Conservation (phyloP, 306 rosid species). For the Rosa chinensis region DNA sequence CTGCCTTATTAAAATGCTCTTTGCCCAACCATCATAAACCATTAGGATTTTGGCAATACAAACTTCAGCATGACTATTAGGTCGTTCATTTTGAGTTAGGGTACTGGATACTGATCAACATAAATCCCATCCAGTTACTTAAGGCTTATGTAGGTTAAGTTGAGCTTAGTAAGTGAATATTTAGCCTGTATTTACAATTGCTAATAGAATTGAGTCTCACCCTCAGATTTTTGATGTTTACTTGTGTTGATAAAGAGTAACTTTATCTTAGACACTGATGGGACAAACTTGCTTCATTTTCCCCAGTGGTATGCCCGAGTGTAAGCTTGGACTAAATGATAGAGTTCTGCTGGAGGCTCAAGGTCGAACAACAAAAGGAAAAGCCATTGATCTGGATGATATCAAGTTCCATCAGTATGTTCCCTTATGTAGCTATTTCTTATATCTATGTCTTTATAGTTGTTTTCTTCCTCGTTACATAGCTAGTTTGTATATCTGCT, state of each 20-base stretch:
- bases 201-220: background rate
- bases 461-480: background rate
- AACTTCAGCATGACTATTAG: background rate
- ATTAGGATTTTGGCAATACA: background rate
- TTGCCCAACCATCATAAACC: background rate
- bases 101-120: background rate
- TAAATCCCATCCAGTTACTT: background rate
- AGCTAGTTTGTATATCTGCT: background rate
- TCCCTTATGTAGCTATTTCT: conserved; percentile 8
- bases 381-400: conserved; percentile 87
- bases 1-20: background rate
- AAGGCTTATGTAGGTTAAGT: background rate
- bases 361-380: conserved; percentile 77
- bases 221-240: background rate
- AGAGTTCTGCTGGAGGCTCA: conserved; percentile 77
- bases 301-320: conserved; percentile 89
- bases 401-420: conserved; percentile 90
- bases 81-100: background rate
- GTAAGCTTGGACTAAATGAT: conserved; percentile 85
- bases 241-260: background rate
- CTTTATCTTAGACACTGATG: background rate
- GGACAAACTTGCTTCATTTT: conserved; percentile 24
- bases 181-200: background rate
- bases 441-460: background rate
- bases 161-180: background rate